Base-by-base conservation (phyloP, 2,329 filamentous ascomycete species). In the Ophiocordyceps camponoti-floridani region DNA sequence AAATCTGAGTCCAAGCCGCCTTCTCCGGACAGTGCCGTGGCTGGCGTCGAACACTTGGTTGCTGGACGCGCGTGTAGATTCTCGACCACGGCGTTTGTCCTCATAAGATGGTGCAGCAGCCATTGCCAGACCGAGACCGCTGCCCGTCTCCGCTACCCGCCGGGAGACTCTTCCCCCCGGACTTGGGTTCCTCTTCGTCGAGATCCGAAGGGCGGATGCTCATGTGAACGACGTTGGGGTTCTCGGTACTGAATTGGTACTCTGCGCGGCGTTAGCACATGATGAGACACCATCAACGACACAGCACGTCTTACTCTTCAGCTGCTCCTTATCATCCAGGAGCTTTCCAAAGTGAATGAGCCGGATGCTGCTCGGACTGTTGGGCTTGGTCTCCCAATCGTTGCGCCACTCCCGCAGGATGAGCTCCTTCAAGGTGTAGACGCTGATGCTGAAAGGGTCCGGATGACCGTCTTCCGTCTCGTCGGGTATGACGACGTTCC, bases 371-470 rank as follows among this genome's bases (percentile, higher is more conserved):
- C 80, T 89, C 11, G 89, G 88, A 56, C 84, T 91, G 26, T 82
- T 77, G 1, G 89, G 89, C 56, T 84, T 80, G 14, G 79, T 67
- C 55, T 94, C 88, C 89, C 89, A 95, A 58, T 95, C 85, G 54
- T 79, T 80, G 52, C 86, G 73, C 89, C 89, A 96, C 60, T 95
- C 88, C 54, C 85, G 74, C 67, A 91, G 75, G 58, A 96, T 94
- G 56, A 95, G 67, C 65, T 95, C 87, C 63, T 95, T 95, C 51
- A 96, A 67, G 3, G 85, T 94, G 59, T 95, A 94, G 43, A 94
- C 82, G 52, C 84, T 94, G 63, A 96, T 86, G 57, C 81, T 84
- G 58, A 86, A 88, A 1, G 87, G 87, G 57, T 95, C 86, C 50
- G 75, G 71, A 48, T 63, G 69, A 30, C 77, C 78, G 26, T 62